Conservation (phyloP, 148 eudicot species). For the Bassia scoparia region DNA sequence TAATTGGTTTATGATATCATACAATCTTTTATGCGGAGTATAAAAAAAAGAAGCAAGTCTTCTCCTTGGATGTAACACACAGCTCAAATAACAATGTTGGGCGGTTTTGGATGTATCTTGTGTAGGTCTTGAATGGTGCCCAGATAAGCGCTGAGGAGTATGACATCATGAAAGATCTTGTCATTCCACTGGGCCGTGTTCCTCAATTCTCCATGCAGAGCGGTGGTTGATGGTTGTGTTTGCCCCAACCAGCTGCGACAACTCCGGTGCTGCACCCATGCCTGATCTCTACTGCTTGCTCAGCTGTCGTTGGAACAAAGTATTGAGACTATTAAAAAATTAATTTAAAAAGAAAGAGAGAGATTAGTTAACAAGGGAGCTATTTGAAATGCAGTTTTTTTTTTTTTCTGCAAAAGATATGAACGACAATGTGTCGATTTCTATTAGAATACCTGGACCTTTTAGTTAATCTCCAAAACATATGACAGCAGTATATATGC, state of each 20-base stretch:
- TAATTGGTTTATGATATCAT: background rate
- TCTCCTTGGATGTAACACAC: background rate
- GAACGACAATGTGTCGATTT: no score
- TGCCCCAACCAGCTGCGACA: constrained; percentile 3
- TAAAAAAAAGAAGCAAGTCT: background rate
- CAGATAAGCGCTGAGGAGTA: constrained; percentile 61
- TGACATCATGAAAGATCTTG: constrained; percentile 69
- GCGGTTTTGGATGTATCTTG: constrained; percentile 14
- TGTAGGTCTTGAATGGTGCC: constrained; percentile 68
- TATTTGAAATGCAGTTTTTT: no score
- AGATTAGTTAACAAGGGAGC: no score
- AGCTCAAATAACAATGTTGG: background rate
- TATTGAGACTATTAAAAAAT: background rate
- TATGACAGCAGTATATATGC: no score
- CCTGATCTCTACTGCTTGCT: constrained; percentile 6
- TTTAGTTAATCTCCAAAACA: no score
- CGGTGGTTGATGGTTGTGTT: constrained; percentile 41
- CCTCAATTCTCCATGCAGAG: constrained; percentile 62
- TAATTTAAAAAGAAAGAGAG: background rate
- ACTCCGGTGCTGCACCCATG: background rate
- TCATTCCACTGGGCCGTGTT: constrained; percentile 72
- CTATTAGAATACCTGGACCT: no score
- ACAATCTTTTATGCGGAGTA: no score
- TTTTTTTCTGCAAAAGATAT: no score
- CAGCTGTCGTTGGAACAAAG: background rate